Evolutionary conservation across 176 grass and related monocot species (phyloP).

Genomic region (Aegilops longissima): DNA sequence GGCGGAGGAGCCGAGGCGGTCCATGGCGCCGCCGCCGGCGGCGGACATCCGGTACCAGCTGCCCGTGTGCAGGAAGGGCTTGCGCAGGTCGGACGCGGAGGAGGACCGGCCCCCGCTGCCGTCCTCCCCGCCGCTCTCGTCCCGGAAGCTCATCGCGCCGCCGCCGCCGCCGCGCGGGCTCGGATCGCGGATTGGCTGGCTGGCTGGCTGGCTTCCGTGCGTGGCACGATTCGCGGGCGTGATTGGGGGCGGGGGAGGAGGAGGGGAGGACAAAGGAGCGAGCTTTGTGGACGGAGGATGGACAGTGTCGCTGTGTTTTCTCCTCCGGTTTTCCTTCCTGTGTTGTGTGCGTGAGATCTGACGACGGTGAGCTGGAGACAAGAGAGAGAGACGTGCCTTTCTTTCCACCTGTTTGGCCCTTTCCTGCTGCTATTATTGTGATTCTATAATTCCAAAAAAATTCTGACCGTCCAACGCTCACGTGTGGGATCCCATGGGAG

Average conservation of each 20-base stretch:
- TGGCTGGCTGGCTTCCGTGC: not conserved
- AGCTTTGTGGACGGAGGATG: not conserved
- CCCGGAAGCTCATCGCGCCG: constrained; percentile 74
- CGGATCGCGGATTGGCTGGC: constrained; percentile 13
- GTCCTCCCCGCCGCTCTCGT: constrained; percentile 72
- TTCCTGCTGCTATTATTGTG: not conserved
- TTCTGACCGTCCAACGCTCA: not conserved
- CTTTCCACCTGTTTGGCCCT: not conserved
- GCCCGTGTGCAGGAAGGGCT: constrained; percentile 93
- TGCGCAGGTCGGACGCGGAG: constrained; percentile 66
- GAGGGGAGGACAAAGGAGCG: not conserved
- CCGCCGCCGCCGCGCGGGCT: too few relatives aligned
- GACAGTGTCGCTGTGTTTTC: not conserved
- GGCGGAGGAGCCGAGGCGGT: constrained; percentile 71
- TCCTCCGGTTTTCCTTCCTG: not conserved
- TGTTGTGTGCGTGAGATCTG: not conserved
- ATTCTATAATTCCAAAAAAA: not conserved
- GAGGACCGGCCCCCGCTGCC: constrained; percentile 44
- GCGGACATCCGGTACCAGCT: constrained; percentile 91
- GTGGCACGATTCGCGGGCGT: constrained; percentile 9
- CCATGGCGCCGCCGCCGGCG: constrained; percentile 64
- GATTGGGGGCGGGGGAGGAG: not conserved
- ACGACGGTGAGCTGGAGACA: not conserved
- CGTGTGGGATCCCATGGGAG: not conserved
- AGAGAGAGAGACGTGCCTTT: not conserved